These are phyloP conservation scores for Cryptosporidium felis DNA, from an alignment of 169 alveolate species.

Conservation along the genomic window DNA sequence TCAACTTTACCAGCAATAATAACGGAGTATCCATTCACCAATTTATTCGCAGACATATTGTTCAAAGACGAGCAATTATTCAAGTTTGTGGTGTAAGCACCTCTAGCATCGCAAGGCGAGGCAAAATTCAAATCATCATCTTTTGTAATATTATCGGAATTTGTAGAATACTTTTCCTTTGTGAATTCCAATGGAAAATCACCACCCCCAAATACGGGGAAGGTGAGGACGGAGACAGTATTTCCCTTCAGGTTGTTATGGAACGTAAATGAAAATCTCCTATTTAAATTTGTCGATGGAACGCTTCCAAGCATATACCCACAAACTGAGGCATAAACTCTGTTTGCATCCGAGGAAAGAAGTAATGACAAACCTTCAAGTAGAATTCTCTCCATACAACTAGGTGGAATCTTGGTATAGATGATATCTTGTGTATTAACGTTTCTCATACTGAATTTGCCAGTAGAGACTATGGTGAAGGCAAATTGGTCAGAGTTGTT, in stretches of 20 bases:
- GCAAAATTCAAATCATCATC: constrained; percentile 16
- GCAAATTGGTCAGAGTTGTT: constrained; percentile 45
- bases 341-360: background rate
- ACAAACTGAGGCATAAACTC: constrained; percentile 9
- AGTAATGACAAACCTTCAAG: constrained; percentile 33
- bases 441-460: constrained; percentile 46
- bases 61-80: background rate
- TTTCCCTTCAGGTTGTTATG: constrained; percentile 2
- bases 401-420: constrained; percentile 6
- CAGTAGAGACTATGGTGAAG: background rate
- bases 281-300: constrained; percentile 10
- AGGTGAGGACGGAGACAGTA: background rate
- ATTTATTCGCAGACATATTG: background rate
- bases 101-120: constrained; percentile 36
- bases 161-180: background rate
- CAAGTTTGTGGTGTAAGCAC: background rate
- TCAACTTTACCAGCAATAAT: constrained; percentile 46
- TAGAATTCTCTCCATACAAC: constrained; percentile 32
- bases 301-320: constrained; percentile 16
- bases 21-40: constrained; percentile 40
- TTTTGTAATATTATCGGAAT: background rate
- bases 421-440: constrained; percentile 11
- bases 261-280: background rate
- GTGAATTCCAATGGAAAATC: background rate
- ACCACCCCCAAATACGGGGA: constrained; percentile 32